Evolutionary conservation across 129 eudicot genomes (phyloP).

Genomic region (Artemisia annua): DNA sequence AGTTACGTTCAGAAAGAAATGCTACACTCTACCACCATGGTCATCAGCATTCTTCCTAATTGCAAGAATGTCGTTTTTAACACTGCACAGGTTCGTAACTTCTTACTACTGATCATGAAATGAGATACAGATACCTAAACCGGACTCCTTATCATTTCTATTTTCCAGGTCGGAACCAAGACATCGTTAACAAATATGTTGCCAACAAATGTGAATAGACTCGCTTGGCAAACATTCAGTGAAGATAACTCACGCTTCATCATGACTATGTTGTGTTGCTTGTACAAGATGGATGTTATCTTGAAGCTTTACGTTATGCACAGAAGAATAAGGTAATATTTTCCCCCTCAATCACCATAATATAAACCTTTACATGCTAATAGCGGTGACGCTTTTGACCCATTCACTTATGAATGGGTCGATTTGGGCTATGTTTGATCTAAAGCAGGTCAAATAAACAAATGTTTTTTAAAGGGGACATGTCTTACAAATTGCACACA

Average conservation of each 20-base stretch:
- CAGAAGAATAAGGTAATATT: slow-evolving; percentile 69
- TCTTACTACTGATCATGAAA: slow-evolving; percentile 7
- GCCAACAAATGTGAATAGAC: too few relatives aligned
- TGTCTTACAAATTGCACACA: too few relatives aligned
- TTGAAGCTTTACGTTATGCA: slow-evolving; percentile 90
- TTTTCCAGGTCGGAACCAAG: slow-evolving; percentile 49
- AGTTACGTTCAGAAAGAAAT: too few relatives aligned
- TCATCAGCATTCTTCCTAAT: slow-evolving; percentile 67
- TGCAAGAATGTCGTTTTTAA: slow-evolving; percentile 67
- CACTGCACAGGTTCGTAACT: slow-evolving; percentile 55
- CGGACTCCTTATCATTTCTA: slow-evolving; percentile 1
- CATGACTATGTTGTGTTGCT: slow-evolving; percentile 83
- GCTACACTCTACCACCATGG: too few relatives aligned
- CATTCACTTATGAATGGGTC: too few relatives aligned
- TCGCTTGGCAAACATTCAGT: too few relatives aligned
- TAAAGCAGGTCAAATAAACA: too few relatives aligned
- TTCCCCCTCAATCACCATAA: neutral
- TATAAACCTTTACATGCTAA: too few relatives aligned
- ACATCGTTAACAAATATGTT: slow-evolving; percentile 45
- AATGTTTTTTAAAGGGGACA: too few relatives aligned
- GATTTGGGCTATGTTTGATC: neutral
- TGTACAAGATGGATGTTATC: slow-evolving; percentile 86
- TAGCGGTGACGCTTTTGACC: too few relatives aligned
- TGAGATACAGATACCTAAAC: slow-evolving; percentile 10
- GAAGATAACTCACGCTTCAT: slow-evolving; percentile 69